Percentiles rank a stretch among this genome's conserved stretches.
phyloP scores from a whole-genome alignment of 23 red algal species.

The Gracilaria gracilis region DNA sequence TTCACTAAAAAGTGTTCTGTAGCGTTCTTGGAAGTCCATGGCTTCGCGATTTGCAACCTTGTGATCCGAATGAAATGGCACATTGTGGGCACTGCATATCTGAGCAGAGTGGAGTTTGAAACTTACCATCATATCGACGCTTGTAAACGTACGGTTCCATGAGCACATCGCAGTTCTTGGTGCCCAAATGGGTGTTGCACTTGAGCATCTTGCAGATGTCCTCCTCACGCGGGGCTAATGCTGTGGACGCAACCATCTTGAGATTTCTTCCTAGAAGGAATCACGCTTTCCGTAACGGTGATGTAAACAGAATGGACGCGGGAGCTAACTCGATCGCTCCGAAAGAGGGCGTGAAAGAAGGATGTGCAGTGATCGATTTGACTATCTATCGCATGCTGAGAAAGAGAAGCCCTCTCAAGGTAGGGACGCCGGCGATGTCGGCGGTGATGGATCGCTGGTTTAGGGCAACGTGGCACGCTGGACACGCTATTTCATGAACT shows the following conservation, averaged over 20 bases:
- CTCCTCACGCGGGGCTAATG: conserved; percentile 71
- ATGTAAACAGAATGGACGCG: not conserved
- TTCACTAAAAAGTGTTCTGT: too few species aligned
- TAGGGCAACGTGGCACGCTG: conserved; percentile 19
- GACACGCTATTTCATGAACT: not conserved
- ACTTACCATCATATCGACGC: conserved; percentile 90
- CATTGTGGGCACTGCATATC: not conserved
- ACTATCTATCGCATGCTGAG: not conserved
- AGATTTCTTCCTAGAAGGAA: not conserved
- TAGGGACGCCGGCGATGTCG: conserved; percentile 27
- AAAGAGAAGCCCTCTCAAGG: not conserved
- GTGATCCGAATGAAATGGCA: not conserved
- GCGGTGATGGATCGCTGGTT: not conserved
- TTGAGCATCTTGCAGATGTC: conserved; percentile 99
- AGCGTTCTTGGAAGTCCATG: too few species aligned
- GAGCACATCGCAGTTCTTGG: conserved; percentile 99
- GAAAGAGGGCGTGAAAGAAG: not conserved
- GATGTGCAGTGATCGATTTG: not conserved
- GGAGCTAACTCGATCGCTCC: not conserved
- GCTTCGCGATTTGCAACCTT: not conserved
- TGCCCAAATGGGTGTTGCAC: conserved; percentile 96
- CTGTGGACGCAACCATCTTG: conserved; percentile 56
- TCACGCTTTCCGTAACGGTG: not conserved
- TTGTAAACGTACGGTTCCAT: conserved; percentile 98
- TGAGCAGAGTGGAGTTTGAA: not conserved